Base-by-base conservation (phyloP, 306 rosid genomes). In the Castanea sativa region DNA sequence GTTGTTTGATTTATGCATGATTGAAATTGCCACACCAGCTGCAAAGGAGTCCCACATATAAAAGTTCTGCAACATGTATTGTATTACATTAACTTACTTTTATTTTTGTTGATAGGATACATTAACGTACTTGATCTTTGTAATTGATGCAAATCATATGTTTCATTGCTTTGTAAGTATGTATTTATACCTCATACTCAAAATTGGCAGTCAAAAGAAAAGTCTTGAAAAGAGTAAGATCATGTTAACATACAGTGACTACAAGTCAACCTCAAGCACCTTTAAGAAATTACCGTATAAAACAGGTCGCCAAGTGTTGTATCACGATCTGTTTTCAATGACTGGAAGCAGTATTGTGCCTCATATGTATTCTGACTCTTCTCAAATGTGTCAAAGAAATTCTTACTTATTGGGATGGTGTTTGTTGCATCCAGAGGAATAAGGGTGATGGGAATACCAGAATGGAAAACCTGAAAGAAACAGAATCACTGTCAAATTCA, bases 401-500 rank as follows among this genome's bases (percentile, higher is more conserved):
- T 67, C 78, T 90, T 70, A 43, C 20, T 89, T 43, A 92, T 83
- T 1, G 98, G 97, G 41, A 95, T 92, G 63, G 99, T 91, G 80
- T 91, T 88, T 49, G 98, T 90, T 56, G 99, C 99, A 86, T 95
- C 99, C 79, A 93, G 78, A 32, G 99, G 98, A 81, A 95, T 91
- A 30, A 95, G 91, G 35, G 99, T 95, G 81, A 90, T 23, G 14
- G 98, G 94, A 86, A 95, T 85, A 73, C 98, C 98, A 2, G 99
- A 90, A 90, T 95, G 99, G 80, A 95, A 75, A 69, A 92, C 99
- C 99, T 95, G 73, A 45, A 73, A 51, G 9, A 21, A 60, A 20
- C 76, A 56, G 25, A 56, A 7, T 4, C 69, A 59, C 23, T 55
- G 58, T 83, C 76, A 81, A 20, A 77, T 52, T 4, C 57, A 61